These are phyloP conservation scores for Hypoxylon sp. DNA, from an alignment of 2,329 filamentous ascomycete species.

Conservation along the genomic window DNA sequence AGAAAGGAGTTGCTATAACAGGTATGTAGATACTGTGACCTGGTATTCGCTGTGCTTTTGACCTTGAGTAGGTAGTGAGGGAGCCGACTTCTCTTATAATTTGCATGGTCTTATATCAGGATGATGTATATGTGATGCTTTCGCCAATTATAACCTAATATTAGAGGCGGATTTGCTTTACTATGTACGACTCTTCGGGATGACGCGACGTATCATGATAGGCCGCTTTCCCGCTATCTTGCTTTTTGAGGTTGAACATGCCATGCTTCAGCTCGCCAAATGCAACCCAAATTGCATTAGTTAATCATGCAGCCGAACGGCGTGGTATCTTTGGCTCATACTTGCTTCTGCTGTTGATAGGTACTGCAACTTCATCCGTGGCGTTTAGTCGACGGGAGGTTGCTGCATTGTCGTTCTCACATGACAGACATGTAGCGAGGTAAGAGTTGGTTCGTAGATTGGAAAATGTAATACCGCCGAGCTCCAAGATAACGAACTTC, in stretches of 20 bases:
- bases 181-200: not conserved
- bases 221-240: not conserved
- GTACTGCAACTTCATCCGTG: not conserved
- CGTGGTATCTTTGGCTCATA: not conserved
- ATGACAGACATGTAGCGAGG: not conserved
- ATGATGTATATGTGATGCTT: not conserved
- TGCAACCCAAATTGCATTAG: not conserved
- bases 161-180: not conserved
- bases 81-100: not conserved
- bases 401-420: not conserved
- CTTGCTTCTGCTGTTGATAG: not conserved
- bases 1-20: not conserved
- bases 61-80: not conserved
- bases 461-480: conserved; percentile 12
- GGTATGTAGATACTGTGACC: not conserved
- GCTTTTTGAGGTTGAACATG: not conserved
- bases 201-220: not conserved
- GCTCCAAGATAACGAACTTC: conserved; percentile 33
- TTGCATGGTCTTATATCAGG: not conserved
- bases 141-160: not conserved
- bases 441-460: not conserved
- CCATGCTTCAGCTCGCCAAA: not conserved
- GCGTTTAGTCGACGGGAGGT: not conserved
- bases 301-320: not conserved
- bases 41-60: not conserved